These are phyloP conservation scores for Diaporthe citrichinensis DNA, from an alignment of 2,329 filamentous ascomycete genomes.

Conservation along the genomic window DNA sequence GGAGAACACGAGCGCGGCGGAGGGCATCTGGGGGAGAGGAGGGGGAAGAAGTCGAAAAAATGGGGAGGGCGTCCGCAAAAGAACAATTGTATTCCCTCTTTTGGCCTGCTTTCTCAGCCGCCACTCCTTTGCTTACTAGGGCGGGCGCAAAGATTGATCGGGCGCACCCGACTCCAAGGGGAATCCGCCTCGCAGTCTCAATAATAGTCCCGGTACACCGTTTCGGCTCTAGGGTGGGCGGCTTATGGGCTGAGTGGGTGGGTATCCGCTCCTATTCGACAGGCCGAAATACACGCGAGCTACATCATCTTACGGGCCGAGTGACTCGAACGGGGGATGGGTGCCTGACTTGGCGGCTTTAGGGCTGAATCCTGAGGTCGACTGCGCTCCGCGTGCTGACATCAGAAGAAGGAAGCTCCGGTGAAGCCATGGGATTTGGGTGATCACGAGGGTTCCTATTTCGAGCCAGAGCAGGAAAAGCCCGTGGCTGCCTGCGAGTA, in stretches of 20 bases:
- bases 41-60: slow-evolving; percentile 20
- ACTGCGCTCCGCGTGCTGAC: slow-evolving; percentile 32
- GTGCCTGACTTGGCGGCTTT: slow-evolving; percentile 32
- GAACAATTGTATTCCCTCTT: slow-evolving; percentile 17
- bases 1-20: neutral
- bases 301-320: slow-evolving; percentile 30
- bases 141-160: slow-evolving; percentile 19
- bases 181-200: slow-evolving; percentile 25
- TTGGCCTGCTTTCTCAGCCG: slow-evolving; percentile 15
- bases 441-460: slow-evolving; percentile 29
- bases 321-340: slow-evolving; percentile 29
- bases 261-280: slow-evolving; percentile 28
- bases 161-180: slow-evolving; percentile 11
- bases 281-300: slow-evolving; percentile 4
- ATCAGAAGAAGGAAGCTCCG: slow-evolving; percentile 35
- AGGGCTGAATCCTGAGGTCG: slow-evolving; percentile 35
- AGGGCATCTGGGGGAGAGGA: neutral
- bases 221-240: slow-evolving; percentile 33
- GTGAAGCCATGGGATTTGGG: slow-evolving; percentile 21
- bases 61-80: neutral
- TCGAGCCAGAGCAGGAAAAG: neutral
- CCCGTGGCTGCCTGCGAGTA: slow-evolving; percentile 32
- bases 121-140: slow-evolving; percentile 26
- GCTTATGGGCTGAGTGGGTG: slow-evolving; percentile 32
- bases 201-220: slow-evolving; percentile 16